A percentile compares a stretch with the other conserved stretches of the same genome.
Conservation (phyloP, 495 filamentous ascomycete species). For the Lepraria neglecta region DNA sequence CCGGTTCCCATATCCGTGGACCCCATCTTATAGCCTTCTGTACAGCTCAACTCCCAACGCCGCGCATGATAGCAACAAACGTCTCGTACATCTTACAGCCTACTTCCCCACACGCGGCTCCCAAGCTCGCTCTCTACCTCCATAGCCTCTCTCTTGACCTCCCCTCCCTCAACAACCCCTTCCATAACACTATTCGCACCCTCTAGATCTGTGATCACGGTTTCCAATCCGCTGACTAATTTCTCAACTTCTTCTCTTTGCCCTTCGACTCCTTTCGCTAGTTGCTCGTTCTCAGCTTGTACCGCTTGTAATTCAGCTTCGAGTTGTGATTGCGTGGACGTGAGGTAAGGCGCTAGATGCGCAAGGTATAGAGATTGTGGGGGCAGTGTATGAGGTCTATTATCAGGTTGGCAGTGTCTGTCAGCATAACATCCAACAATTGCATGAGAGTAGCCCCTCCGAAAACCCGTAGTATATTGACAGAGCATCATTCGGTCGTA, state of each 20-base stretch:
- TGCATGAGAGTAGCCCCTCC: background rate
- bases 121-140: slow-evolving; percentile 43
- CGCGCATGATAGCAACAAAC: background rate
- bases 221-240: slow-evolving; percentile 58
- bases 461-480: background rate
- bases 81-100: slow-evolving; percentile 7
- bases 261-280: slow-evolving; percentile 54
- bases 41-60: slow-evolving; percentile 1
- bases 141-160: slow-evolving; percentile 40
- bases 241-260: slow-evolving; percentile 71
- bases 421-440: background rate
- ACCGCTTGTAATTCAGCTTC: slow-evolving; percentile 54
- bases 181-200: slow-evolving; percentile 49
- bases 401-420: background rate
- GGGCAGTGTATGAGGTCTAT: slow-evolving; percentile 71
- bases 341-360: slow-evolving; percentile 63
- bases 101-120: slow-evolving; percentile 22
- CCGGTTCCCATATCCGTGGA: background rate
- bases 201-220: slow-evolving; percentile 62
- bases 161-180: slow-evolving; percentile 37
- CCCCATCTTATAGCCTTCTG: background rate
- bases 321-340: slow-evolving; percentile 53
- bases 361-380: slow-evolving; percentile 59
- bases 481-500: slow-evolving; percentile 14
- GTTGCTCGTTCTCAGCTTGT: slow-evolving; percentile 56